Evolutionary conservation across 805 yeast species (phyloP).

Genomic region (Teunomyces atbi): DNA sequence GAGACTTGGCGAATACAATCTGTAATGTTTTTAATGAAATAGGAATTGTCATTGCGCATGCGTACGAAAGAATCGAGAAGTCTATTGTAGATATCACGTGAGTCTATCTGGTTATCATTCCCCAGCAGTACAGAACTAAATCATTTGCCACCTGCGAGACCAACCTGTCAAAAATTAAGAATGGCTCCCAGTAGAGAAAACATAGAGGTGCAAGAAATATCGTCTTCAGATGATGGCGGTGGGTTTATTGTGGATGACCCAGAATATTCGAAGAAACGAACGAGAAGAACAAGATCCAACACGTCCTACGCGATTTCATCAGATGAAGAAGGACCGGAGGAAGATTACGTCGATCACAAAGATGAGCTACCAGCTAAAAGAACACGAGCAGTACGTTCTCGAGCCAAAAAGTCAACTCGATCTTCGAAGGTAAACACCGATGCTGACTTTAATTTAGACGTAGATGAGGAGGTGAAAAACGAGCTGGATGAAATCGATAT

Average conservation of each 20-base stretch:
- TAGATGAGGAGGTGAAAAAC: slow-evolving; percentile 36
- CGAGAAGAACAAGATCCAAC: slow-evolving; percentile 9
- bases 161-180: neutral
- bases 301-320: slow-evolving; percentile 25
- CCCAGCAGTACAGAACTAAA: neutral
- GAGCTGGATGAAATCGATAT: slow-evolving; percentile 34
- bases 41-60: slow-evolving; percentile 1
- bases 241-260: slow-evolving; percentile 45
- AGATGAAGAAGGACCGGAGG: slow-evolving; percentile 17
- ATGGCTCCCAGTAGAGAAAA: slow-evolving; percentile 1
- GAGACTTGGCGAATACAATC: slow-evolving; percentile 12
- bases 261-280: slow-evolving; percentile 18
- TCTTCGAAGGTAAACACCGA: slow-evolving; percentile 9
- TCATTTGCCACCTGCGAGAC: neutral
- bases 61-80: too few relatives aligned
- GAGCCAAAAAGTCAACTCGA: slow-evolving; percentile 4
- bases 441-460: slow-evolving; percentile 12
- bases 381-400: slow-evolving; percentile 12
- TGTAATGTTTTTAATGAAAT: neutral
- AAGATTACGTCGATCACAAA: slow-evolving; percentile 8
- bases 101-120: neutral
- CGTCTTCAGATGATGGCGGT: slow-evolving; percentile 21
- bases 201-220: neutral
- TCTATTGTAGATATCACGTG: neutral
- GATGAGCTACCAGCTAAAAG: slow-evolving; percentile 7